Evolutionary conservation across 495 filamentous ascomycete genomes (phyloP).

Genomic region (Poronia punctata): DNA sequence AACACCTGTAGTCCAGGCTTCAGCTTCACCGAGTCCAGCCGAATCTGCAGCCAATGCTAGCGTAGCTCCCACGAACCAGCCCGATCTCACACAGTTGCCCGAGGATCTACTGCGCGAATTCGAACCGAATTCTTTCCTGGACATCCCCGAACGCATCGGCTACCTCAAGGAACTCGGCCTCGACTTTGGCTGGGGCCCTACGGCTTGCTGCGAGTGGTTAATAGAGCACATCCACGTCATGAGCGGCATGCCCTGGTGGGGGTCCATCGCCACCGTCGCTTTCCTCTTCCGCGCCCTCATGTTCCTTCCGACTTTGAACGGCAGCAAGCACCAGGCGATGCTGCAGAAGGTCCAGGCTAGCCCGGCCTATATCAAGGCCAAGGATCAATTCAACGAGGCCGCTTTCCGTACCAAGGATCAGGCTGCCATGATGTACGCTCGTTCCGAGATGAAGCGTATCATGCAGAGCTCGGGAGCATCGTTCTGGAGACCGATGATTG

Average conservation of each 20-base stretch:
- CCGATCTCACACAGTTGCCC: background rate
- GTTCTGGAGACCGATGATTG: slow-evolving; percentile 46
- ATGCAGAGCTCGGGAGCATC: slow-evolving; percentile 49
- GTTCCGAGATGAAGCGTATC: slow-evolving; percentile 41
- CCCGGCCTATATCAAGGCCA: slow-evolving; percentile 44
- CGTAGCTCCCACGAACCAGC: background rate
- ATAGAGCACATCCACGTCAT: slow-evolving; percentile 79
- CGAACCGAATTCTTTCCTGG: slow-evolving; percentile 35
- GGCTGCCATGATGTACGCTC: slow-evolving; percentile 30
- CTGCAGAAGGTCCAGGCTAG: slow-evolving; percentile 43
- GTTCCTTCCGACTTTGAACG: slow-evolving; percentile 55
- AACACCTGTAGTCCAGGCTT: background rate
- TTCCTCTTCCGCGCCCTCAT: slow-evolving; percentile 56
- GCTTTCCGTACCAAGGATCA: slow-evolving; percentile 31
- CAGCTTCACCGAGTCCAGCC: background rate
- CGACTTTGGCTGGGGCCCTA: slow-evolving; percentile 77
- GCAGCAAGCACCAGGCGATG: slow-evolving; percentile 52
- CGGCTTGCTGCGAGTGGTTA: slow-evolving; percentile 58
- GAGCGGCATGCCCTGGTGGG: slow-evolving; percentile 73
- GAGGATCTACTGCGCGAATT: slow-evolving; percentile 21
- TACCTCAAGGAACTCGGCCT: slow-evolving; percentile 77
- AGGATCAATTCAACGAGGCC: slow-evolving; percentile 41
- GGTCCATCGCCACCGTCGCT: slow-evolving; percentile 57
- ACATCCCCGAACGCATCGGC: slow-evolving; percentile 66
- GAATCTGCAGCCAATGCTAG: background rate